Evolutionary conservation across 495 filamentous ascomycete species (phyloP), one percentile per base, ranked within the genome.

Genomic region (Aspergillus saccharolyticus): DNA sequence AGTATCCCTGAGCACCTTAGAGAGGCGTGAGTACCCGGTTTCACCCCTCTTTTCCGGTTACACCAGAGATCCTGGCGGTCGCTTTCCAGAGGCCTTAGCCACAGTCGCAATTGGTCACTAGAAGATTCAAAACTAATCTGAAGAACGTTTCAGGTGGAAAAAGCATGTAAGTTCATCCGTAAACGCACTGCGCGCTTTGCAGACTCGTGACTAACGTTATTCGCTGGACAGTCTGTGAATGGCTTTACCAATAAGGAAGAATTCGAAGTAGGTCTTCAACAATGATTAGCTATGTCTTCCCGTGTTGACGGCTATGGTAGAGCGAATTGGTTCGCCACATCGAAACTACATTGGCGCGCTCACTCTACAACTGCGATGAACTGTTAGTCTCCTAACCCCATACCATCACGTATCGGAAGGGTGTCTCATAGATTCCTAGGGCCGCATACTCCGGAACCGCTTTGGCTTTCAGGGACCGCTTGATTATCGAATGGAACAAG

Each of bases 361-460:
- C 91, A 61, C 83, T 98, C 69, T 98, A 89, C 82, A 98, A 98
- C 74, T 97, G 95, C 77, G 94, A 98, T 78, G 95, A 98, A 72
- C 67, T 83, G 68, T 84, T 64, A 56, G 77, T 67, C 10, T 12
- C 22, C 42, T 49, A 57, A 20, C 53, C 15, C 21, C 44, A 53
- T 30, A n/a, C 2, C n/a, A 39, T 50, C 3, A 22, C 10, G 17
- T 24, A 28, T 21, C 6, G 10, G 0, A 15, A 6, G 20, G 19
- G 20, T 4, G 49, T 18, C 3, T 25, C 42, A 30, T 33, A 61
- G 12, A 33, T 53, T 0, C 44, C 17, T 50, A 86, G 82, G 60
- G 95, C 92, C 46, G 90, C 93, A 14, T 98, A 98, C 72, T 85
- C 89, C 15, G 95, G 93, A 47, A 87, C 90, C 39, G 87, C 89